Evolutionary conservation across 331 rosid genomes (phyloP).

Genomic region (Dryas integrifolia): DNA sequence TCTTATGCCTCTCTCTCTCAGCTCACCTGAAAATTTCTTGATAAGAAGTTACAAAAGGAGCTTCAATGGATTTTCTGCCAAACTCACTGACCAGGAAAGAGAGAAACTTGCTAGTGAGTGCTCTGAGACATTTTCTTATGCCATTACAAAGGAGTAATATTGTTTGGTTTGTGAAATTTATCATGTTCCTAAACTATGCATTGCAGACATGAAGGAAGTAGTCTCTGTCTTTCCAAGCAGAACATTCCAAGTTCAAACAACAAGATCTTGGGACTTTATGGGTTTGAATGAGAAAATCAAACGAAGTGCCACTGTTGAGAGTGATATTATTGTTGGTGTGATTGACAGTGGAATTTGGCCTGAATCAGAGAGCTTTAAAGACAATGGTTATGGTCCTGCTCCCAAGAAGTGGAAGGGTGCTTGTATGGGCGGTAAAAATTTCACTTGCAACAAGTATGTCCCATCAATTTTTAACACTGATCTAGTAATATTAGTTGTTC

Average conservation of each 20-base stretch:
- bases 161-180: neutral
- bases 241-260: slow-evolving; percentile 9
- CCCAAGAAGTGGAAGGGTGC: slow-evolving; percentile 23
- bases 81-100: slow-evolving; percentile 23
- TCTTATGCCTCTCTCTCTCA: neutral
- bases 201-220: slow-evolving; percentile 12
- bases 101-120: slow-evolving; percentile 18
- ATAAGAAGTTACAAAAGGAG: slow-evolving; percentile 33
- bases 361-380: slow-evolving; percentile 22
- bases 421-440: slow-evolving; percentile 31
- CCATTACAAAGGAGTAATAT: neutral
- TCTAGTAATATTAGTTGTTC: neutral
- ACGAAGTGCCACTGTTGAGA: neutral
- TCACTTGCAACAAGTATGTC: slow-evolving; percentile 33
- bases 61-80: slow-evolving; percentile 38
- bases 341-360: slow-evolving; percentile 28
- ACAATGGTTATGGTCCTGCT: slow-evolving; percentile 13
- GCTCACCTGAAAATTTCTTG: neutral
- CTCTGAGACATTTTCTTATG: neutral
- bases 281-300: neutral
- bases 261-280: slow-evolving; percentile 30
- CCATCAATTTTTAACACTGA: neutral
- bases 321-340: slow-evolving; percentile 13
- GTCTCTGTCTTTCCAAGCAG: slow-evolving; percentile 20
- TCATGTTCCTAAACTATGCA: neutral